Conservation (phyloP, 2,329 filamentous ascomycete genomes). For the Trichophyton mentagrophytes region DNA sequence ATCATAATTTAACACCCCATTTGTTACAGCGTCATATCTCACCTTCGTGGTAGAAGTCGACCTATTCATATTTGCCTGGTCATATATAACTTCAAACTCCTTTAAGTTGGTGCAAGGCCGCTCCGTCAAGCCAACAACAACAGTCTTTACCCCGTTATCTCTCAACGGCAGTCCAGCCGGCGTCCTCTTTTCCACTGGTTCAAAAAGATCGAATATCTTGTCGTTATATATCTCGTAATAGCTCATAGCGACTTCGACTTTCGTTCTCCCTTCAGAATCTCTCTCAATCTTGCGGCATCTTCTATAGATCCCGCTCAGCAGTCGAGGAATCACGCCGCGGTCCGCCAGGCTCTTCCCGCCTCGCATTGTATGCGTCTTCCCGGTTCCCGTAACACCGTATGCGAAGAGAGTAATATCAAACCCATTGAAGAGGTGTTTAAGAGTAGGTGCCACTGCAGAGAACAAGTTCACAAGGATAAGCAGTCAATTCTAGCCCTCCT, state of each 20-base stretch:
- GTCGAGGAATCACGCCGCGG: conserved; percentile 71
- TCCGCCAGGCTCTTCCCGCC: conserved; percentile 77
- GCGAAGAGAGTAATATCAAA: conserved; percentile 83
- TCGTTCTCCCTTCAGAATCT: conserved; percentile 57
- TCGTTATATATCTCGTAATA: conserved; percentile 98
- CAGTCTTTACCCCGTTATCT: conserved; percentile 74
- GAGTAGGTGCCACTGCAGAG: conserved; percentile 62
- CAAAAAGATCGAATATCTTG: conserved; percentile 83
- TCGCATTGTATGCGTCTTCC: conserved; percentile 93
- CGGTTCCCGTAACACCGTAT: conserved; percentile 84
- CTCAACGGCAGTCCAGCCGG: conserved; percentile 66
- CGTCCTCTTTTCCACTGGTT: conserved; percentile 75
- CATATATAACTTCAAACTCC: conserved; percentile 81
- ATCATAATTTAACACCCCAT: too few relatives aligned
- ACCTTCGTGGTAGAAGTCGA: conserved; percentile 79
- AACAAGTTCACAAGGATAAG: not conserved
- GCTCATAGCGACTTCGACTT: conserved; percentile 62
- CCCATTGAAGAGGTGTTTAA: conserved; percentile 78
- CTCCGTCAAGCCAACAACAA: conserved; percentile 76
- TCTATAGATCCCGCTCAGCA: conserved; percentile 76
- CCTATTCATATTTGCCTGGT: conserved; percentile 81
- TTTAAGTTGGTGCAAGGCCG: conserved; percentile 70
- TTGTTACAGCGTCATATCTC: conserved; percentile 4
- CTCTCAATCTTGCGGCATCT: conserved; percentile 74
- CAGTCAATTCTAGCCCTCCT: not conserved